These are phyloP conservation scores for Starmerella powellii DNA, from an alignment of 805 yeast genomes.

Conservation along the genomic window DNA sequence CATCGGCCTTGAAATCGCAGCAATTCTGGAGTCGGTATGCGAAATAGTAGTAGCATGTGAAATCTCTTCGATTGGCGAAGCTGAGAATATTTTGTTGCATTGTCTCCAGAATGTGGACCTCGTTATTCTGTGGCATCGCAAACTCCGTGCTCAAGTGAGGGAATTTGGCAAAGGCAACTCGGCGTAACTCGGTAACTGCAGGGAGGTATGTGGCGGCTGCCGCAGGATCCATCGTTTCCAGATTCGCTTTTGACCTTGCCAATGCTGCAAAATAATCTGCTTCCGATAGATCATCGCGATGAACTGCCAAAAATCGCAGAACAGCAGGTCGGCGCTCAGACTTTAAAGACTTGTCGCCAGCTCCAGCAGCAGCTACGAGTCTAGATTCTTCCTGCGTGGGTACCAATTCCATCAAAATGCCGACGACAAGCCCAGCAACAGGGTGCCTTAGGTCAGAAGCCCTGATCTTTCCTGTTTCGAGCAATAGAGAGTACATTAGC, in stretches of 20 bases:
- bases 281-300: too few species aligned
- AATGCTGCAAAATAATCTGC: background rate
- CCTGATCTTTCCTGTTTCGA: too few species aligned
- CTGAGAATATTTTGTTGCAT: constrained; percentile 1
- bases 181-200: background rate
- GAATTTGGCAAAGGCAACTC: background rate
- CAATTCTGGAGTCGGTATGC: constrained; percentile 8
- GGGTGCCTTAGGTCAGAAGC: too few species aligned
- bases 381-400: too few species aligned
- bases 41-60: constrained; percentile 10
- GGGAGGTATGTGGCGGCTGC: background rate
- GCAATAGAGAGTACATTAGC: too few species aligned
- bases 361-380: too few species aligned
- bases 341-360: too few species aligned
- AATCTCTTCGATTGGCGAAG: background rate
- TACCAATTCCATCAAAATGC: too few species aligned
- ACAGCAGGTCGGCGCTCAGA: too few species aligned
- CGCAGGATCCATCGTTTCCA: background rate
- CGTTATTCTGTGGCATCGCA: background rate
- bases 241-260: background rate
- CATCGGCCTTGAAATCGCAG: background rate
- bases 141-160: background rate
- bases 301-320: too few species aligned
- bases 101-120: background rate
- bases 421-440: too few species aligned